Percentiles rank a stretch among this genome's conserved stretches.
Evolutionary conservation across 768 basidiomycete genomes (phyloP).

Genomic region (Suillus weaverae): DNA sequence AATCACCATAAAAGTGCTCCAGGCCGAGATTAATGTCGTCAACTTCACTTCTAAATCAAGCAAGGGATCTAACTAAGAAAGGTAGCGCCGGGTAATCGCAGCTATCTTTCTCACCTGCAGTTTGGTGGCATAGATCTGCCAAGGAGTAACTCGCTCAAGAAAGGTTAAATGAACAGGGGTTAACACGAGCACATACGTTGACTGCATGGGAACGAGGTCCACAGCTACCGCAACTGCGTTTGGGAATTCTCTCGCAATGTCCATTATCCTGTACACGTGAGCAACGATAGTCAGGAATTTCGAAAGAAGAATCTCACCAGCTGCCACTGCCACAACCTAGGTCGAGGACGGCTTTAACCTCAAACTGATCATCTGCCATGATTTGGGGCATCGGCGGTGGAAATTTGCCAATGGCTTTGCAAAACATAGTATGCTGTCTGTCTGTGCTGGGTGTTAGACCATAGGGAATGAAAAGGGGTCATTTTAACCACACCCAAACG

Average conservation of each 20-base stretch:
- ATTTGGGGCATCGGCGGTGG: slow-evolving; percentile 56
- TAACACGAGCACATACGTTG: slow-evolving; percentile 45
- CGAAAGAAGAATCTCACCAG: slow-evolving; percentile 48
- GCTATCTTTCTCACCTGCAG: slow-evolving; percentile 49
- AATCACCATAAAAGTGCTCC: slow-evolving; percentile 78
- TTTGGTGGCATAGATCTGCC: slow-evolving; percentile 67
- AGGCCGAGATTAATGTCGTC: slow-evolving; percentile 85
- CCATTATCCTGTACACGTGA: slow-evolving; percentile 62
- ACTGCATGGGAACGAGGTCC: slow-evolving; percentile 80
- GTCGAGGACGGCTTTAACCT: slow-evolving; percentile 66
- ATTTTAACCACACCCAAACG: slow-evolving; percentile 53
- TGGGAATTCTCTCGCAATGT: slow-evolving; percentile 72
- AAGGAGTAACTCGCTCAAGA: slow-evolving; percentile 14
- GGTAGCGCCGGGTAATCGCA: slow-evolving; percentile 4
- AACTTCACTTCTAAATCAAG: slow-evolving; percentile 63
- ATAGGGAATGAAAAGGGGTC: slow-evolving; percentile 4
- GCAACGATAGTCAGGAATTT: background rate
- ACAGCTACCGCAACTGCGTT: slow-evolving; percentile 68
- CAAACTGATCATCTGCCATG: slow-evolving; percentile 59
- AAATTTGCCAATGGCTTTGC: slow-evolving; percentile 66
- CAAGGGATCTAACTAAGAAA: slow-evolving; percentile 8
- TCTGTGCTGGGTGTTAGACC: slow-evolving; percentile 41
- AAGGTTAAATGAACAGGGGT: slow-evolving; percentile 15
- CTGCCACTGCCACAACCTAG: slow-evolving; percentile 79
- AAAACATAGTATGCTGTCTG: slow-evolving; percentile 66